Conservation (phyloP, 148 eudicot genomes). For the Vaccinium corymbosum region DNA sequence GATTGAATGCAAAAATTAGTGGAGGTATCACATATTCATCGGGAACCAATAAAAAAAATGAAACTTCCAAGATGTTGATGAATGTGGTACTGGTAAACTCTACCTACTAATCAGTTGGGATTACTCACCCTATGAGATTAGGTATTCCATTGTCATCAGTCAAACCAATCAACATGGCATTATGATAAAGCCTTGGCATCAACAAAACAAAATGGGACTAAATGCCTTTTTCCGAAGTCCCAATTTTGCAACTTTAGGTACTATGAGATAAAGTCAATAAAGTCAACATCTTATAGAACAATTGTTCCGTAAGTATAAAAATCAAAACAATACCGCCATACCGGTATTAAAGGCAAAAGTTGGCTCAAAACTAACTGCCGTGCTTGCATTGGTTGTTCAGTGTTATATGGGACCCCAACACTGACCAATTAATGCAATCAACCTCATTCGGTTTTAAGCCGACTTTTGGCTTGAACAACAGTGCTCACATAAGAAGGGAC, state of each 20-base stretch:
- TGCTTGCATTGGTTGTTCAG: neutral
- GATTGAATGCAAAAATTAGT: neutral
- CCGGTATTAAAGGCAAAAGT: neutral
- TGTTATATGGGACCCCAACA: neutral
- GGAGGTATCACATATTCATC: neutral
- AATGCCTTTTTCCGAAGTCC: too few relatives aligned
- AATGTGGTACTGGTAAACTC: neutral
- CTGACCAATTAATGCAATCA: neutral
- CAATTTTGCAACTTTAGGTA: neutral
- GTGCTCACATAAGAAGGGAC: neutral
- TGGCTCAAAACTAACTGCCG: neutral
- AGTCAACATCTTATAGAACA: neutral
- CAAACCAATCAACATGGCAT: neutral
- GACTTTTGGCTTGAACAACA: neutral
- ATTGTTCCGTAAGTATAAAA: neutral
- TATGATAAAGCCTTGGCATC: neutral
- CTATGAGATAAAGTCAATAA: too few relatives aligned
- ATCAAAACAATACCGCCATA: neutral
- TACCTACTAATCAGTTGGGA: neutral
- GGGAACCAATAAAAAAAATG: neutral
- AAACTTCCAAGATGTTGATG: neutral
- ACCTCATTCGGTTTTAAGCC: neutral
- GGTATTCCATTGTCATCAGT: neutral
- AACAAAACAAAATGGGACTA: neutral
- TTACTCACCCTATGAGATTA: neutral